Evolutionary conservation across 495 filamentous ascomycete genomes (phyloP).

Genomic region (Choiromyces venosus): DNA sequence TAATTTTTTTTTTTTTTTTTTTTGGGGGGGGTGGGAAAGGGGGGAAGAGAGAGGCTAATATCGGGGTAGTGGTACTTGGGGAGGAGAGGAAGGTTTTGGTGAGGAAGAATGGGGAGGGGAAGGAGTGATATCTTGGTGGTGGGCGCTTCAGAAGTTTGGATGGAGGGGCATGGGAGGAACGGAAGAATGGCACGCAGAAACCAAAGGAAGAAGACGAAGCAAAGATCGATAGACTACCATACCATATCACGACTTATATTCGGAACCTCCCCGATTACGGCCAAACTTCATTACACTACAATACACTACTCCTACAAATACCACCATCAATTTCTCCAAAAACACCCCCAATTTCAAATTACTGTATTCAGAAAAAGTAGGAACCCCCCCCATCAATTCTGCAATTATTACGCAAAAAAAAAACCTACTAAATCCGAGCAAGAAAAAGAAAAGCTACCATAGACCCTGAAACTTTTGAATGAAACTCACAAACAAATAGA

Average conservation of each 20-base stretch:
- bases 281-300: too few species aligned
- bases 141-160: neutral
- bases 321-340: neutral
- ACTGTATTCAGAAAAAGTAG: neutral
- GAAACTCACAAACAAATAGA: neutral
- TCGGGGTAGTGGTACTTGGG: slow-evolving; percentile 16
- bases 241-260: neutral
- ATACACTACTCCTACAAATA: neutral
- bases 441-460: neutral
- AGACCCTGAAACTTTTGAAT: neutral
- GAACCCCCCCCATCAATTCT: neutral
- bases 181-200: neutral
- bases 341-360: neutral
- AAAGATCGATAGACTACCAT: too few species aligned
- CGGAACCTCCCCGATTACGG: neutral
- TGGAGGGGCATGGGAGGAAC: neutral
- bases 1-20: neutral
- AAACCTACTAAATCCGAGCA: neutral
- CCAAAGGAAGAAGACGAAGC: neutral
- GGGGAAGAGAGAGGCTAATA: neutral
- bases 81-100: slow-evolving; percentile 33
- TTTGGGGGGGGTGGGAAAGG: neutral
- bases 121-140: neutral
- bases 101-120: neutral
- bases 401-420: neutral